Conservation (phyloP, 1,139 yeast genomes). For the Diutina catenulata region DNA sequence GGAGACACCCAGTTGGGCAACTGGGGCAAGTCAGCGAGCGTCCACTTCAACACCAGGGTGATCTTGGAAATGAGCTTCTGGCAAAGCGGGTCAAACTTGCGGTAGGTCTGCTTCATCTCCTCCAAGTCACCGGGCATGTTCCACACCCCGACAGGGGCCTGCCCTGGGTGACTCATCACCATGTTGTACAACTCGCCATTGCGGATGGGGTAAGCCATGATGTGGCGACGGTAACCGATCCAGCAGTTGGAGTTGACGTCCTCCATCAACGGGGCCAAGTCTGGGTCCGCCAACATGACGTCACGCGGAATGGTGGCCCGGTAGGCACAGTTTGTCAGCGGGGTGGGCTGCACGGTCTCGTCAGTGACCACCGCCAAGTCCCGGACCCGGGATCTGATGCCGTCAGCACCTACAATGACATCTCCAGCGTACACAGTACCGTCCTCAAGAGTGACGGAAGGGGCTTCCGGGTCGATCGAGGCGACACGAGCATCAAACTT, state of each 20-base stretch:
- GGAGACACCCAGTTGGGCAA: constrained; percentile 12
- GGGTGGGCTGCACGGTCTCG: constrained; percentile 10
- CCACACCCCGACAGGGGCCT: constrained; percentile 12
- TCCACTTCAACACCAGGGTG: constrained; percentile 18
- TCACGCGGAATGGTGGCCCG: constrained; percentile 13
- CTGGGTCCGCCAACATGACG: constrained; percentile 15
- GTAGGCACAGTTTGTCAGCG: constrained; percentile 19
- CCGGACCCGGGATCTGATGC: constrained; percentile 18
- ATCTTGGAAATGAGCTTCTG: constrained; percentile 13
- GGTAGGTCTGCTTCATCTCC: constrained; percentile 15
- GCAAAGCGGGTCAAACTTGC: constrained; percentile 20
- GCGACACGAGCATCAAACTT: constrained; percentile 13
- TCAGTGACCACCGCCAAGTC: constrained; percentile 7
- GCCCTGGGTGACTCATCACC: constrained; percentile 15
- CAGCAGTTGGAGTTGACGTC: constrained; percentile 20
- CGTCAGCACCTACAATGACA: constrained; percentile 27
- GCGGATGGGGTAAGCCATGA: constrained; percentile 19
- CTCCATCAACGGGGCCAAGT: constrained; percentile 12
- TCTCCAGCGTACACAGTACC: constrained; percentile 17
- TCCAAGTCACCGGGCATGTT: constrained; percentile 7
- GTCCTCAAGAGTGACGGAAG: constrained; percentile 13
- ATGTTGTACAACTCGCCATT: constrained; percentile 7
- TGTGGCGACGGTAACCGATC: constrained; percentile 22
- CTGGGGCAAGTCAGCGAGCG: constrained; percentile 16
- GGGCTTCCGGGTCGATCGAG: constrained; percentile 14